Base-by-base conservation (phyloP, 305 asterid genomes). In the Fraxinus xanthoxyloides region DNA sequence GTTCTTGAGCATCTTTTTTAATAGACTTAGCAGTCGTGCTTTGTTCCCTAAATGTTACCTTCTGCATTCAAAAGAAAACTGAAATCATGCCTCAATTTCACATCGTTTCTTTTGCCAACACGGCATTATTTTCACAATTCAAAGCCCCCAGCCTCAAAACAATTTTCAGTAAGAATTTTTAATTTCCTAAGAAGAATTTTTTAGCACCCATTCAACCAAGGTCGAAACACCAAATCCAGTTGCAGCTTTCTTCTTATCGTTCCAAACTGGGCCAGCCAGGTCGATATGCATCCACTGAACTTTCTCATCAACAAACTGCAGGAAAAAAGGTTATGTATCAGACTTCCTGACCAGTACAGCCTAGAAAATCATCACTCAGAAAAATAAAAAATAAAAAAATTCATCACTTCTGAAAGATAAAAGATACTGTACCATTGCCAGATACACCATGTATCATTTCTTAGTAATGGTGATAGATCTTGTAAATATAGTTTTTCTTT, bases 251-350 rank as follows among this genome's bases (percentile, higher is more conserved):
- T 89, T 94, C 85, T 93, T 92, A 0, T 93, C 94, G 15, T 85
- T 90, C 97, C 98, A 96, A 36, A 96, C 98, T 1, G 98, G 99
- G 19, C 98, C 99, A 48, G 98, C 99, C 84, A 96, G 79, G 93
- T 96, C 99, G 23, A 96, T 94, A 67, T 96, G 99, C 98, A 96
- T 89, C 99, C 99, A 96, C 31, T 92, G 92, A 76, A 94, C 99
- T 87, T 94, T 96, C 91, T 94, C 99, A 43, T 94, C 93, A 38
- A 96, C 99, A 90, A 96, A 96, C 99, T 95, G 90, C 87, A 80
- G 30, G 30, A 74, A 4, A n/a, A n/a, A 48, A 80, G 32, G 32
- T 23, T 8, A 48, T 4, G 21, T 15, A 3, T 46, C 54, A 48
- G 30, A 40, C 30, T 36, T 51, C 26, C 10, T 7, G 51, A 46